phyloP scores from a whole-genome alignment of 768 basidiomycete species.

The Boletales sp. region DNA sequence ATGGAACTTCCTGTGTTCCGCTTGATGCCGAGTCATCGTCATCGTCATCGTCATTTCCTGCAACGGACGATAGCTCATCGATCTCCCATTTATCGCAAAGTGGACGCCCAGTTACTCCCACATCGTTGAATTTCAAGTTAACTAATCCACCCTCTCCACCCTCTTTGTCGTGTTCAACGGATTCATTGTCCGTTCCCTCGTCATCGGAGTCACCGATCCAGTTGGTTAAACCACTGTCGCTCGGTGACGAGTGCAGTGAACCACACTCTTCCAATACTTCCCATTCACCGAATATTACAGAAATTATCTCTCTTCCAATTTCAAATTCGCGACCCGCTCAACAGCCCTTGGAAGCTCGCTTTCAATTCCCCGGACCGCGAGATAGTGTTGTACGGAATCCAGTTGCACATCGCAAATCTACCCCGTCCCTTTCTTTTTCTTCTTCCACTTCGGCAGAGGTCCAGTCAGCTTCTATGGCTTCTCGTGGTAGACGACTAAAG shows the following conservation, averaged over 20 bases:
- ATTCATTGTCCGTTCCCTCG: slow-evolving; percentile 56
- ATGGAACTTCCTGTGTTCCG: not conserved
- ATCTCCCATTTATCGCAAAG: slow-evolving; percentile 28
- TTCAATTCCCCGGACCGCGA: slow-evolving; percentile 46
- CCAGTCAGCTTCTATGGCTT: slow-evolving; percentile 35
- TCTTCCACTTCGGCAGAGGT: slow-evolving; percentile 31
- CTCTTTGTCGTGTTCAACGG: slow-evolving; percentile 54
- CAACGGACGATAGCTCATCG: slow-evolving; percentile 32
- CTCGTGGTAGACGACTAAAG: slow-evolving; percentile 42
- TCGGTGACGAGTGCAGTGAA: slow-evolving; percentile 30
- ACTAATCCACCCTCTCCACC: slow-evolving; percentile 36
- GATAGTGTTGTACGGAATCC: slow-evolving; percentile 29
- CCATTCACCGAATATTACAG: slow-evolving; percentile 29
- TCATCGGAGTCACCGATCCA: slow-evolving; percentile 41
- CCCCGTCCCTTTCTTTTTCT: slow-evolving; percentile 31
- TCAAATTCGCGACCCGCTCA: slow-evolving; percentile 21
- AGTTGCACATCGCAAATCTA: slow-evolving; percentile 35
- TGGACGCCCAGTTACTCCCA: slow-evolving; percentile 35
- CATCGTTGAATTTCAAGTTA: slow-evolving; percentile 27
- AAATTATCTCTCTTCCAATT: slow-evolving; percentile 25
- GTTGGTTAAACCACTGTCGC: slow-evolving; percentile 36
- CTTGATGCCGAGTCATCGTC: slow-evolving; percentile 21
- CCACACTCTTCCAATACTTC: slow-evolving; percentile 21
- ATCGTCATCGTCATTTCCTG: slow-evolving; percentile 22
- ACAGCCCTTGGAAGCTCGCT: slow-evolving; percentile 18